Percentiles rank a stretch among this genome's conserved stretches.
Evolutionary conservation across 73 alveolate species (phyloP).

Genomic region (Paraurostyla sp.): DNA sequence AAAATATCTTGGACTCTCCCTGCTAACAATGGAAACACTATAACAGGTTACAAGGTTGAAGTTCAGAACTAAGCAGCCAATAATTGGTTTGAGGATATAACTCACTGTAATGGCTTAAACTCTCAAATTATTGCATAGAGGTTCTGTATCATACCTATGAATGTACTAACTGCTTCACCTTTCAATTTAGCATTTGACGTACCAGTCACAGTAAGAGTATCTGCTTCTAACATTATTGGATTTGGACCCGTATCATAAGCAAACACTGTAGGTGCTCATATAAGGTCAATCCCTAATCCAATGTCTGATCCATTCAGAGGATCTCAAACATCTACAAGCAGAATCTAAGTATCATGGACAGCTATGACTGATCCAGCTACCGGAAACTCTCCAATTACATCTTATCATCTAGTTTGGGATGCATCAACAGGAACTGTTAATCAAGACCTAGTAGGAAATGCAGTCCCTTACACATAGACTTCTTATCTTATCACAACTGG

Average conservation of each 20-base stretch:
- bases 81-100: neutral
- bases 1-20: constrained; percentile 70
- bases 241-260: constrained; percentile 23
- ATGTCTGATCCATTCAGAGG: constrained; percentile 61
- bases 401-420: constrained; percentile 68
- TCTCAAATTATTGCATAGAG: neutral
- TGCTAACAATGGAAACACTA: constrained; percentile 44
- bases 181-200: constrained; percentile 1
- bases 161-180: neutral
- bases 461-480: neutral
- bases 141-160: constrained; percentile 63
- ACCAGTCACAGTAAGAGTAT: constrained; percentile 18
- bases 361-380: neutral
- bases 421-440: constrained; percentile 29
- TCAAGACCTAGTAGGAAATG: constrained; percentile 38
- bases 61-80: neutral
- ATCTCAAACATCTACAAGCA: neutral
- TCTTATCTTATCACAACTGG: neutral
- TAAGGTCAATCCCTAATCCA: constrained; percentile 3
- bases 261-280: constrained; percentile 35
- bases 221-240: constrained; percentile 53
- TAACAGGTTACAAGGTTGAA: constrained; percentile 40
- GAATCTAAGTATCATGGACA: constrained; percentile 14
- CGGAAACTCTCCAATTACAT: constrained; percentile 57
- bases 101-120: constrained; percentile 49